A percentile compares a stretch with the other conserved stretches of the same genome.
phyloP scores from a whole-genome alignment of 805 yeast genomes.

The Yarrowia sp. region DNA sequence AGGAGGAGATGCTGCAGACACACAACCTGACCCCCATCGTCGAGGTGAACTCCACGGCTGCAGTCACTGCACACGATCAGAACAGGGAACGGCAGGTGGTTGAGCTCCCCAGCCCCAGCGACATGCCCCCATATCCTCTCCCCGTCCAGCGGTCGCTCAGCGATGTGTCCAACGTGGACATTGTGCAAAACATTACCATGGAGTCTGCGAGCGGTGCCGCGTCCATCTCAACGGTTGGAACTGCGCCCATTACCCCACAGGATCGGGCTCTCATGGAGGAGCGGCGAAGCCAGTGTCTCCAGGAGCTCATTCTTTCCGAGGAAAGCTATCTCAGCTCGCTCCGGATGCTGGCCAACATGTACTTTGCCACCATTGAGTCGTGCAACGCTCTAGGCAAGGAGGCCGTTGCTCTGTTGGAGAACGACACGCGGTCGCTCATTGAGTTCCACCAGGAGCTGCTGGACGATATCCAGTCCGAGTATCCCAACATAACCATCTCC shows the following conservation, averaged over 20 bases:
- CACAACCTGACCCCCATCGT: neutral
- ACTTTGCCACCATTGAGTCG: slow-evolving; percentile 20
- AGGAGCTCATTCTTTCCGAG: slow-evolving; percentile 18
- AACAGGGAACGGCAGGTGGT: neutral
- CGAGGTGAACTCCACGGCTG: neutral
- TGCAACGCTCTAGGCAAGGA: neutral
- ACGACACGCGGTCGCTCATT: slow-evolving; percentile 11
- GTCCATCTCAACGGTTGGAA: neutral
- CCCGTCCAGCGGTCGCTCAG: slow-evolving; percentile 10
- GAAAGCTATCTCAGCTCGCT: slow-evolving; percentile 8
- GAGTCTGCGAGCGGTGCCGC: slow-evolving; percentile 5
- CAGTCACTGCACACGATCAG: neutral
- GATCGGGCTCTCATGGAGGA: slow-evolving; percentile 19
- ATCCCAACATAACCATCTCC: slow-evolving; percentile 11
- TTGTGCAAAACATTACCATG: slow-evolving; percentile 5
- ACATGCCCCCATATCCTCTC: neutral
- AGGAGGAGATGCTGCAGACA: neutral
- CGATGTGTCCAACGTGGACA: neutral
- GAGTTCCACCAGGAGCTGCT: slow-evolving; percentile 18
- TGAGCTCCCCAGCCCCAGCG: neutral
- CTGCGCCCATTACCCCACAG: neutral
- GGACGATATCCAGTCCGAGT: slow-evolving; percentile 12
- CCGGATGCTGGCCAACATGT: slow-evolving; percentile 16
- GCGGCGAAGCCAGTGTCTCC: slow-evolving; percentile 5
- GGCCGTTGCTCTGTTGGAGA: neutral